Evolutionary conservation across 2,329 filamentous ascomycete species (phyloP).

Genomic region (Calonectria pteridis): DNA sequence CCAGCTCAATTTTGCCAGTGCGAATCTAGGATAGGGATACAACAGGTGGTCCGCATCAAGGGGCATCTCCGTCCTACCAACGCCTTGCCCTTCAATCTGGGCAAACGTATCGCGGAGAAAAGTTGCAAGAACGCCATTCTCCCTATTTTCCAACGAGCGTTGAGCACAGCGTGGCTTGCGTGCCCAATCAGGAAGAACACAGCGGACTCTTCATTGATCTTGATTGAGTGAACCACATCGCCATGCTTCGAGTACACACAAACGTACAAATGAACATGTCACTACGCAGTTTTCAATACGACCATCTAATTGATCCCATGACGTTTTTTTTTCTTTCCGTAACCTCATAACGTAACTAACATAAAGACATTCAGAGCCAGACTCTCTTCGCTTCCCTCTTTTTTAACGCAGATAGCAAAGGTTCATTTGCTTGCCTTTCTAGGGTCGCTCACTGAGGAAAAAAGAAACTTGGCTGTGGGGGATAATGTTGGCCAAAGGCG

Average conservation of each 20-base stretch:
- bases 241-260: background rate
- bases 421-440: constrained; percentile 1
- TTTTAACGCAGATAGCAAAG: background rate
- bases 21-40: background rate
- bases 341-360: constrained; percentile 22
- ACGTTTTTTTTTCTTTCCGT: constrained; percentile 23
- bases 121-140: background rate
- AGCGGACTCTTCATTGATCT: background rate
- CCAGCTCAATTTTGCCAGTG: background rate
- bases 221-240: background rate
- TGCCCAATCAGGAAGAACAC: background rate
- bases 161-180: background rate
- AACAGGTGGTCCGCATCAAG: background rate
- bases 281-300: background rate
- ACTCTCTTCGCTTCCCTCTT: constrained; percentile 2
- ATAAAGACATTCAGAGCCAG: background rate
- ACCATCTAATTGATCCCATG: background rate
- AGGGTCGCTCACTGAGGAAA: background rate
- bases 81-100: background rate
- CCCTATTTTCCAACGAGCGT: background rate
- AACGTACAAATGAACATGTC: background rate
- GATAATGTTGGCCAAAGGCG: background rate
- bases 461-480: background rate
- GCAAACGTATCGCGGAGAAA: background rate
- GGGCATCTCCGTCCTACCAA: background rate